phyloP scores from a whole-genome alignment of 2,329 filamentous ascomycete species.

The Fonsecaea pedrosoi region DNA sequence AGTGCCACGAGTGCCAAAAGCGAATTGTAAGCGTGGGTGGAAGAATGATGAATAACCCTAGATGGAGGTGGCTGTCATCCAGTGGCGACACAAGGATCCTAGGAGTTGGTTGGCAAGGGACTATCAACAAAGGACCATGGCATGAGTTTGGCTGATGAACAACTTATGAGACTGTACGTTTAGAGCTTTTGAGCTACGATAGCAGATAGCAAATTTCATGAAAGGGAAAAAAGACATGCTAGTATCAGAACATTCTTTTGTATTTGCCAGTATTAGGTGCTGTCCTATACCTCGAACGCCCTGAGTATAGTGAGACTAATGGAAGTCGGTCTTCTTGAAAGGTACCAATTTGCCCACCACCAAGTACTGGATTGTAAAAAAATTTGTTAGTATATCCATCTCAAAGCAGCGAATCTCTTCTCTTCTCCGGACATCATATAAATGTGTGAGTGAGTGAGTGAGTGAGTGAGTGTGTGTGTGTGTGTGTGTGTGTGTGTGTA shows the following conservation, averaged over 20 bases:
- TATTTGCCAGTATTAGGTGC: background rate
- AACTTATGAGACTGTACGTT: constrained; percentile 24
- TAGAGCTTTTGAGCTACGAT: constrained; percentile 36
- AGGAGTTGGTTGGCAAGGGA: constrained; percentile 8
- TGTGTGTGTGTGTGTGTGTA: too few species aligned
- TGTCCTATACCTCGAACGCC: background rate
- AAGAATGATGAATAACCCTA: constrained; percentile 17
- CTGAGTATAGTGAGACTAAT: constrained; percentile 13
- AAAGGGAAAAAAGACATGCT: constrained; percentile 23
- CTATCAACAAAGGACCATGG: constrained; percentile 15
- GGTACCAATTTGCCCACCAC: constrained; percentile 87
- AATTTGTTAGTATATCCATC: background rate
- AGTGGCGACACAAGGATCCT: background rate
- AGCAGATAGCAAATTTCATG: constrained; percentile 23
- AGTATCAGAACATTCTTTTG: constrained; percentile 8
- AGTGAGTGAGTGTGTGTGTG: too few species aligned
- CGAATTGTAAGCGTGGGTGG: constrained; percentile 30
- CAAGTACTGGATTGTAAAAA: constrained; percentile 64
- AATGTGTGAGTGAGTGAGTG: too few species aligned
- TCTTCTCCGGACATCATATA: too few species aligned
- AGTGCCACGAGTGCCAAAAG: constrained; percentile 32
- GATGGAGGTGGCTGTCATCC: constrained; percentile 9
- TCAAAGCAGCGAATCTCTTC: too few species aligned
- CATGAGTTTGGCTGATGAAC: constrained; percentile 13
- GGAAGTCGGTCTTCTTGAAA: constrained; percentile 55